These are phyloP conservation scores for Amborella trichopoda DNA, from an alignment of 164 flowering plant genomes.

Conservation along the genomic window DNA sequence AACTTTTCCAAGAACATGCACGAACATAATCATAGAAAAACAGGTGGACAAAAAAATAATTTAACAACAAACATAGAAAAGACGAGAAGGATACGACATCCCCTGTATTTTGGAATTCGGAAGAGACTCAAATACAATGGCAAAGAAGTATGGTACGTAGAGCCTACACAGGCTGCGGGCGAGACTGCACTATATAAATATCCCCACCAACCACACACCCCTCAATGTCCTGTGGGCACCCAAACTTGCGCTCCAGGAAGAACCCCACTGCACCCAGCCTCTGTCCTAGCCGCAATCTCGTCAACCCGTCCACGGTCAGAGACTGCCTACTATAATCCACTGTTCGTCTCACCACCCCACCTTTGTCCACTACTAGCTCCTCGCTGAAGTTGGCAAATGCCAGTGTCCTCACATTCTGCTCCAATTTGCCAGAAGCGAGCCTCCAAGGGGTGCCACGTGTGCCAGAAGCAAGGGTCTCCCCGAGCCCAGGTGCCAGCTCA, in stretches of 20 bases:
- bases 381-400: conserved; percentile 94
- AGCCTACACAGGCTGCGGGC: conserved; percentile 95
- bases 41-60: too few relatives aligned
- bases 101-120: too few relatives aligned
- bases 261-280: conserved; percentile 67
- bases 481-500: conserved; percentile 90
- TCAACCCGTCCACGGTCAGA: conserved; percentile 46
- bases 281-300: conserved; percentile 60
- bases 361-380: conserved; percentile 53
- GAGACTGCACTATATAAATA: conserved; percentile 66
- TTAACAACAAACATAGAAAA: too few relatives aligned
- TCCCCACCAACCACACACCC: conserved; percentile 81
- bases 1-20: too few relatives aligned
- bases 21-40: too few relatives aligned
- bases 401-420: conserved; percentile 49
- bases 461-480: conserved; percentile 94
- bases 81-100: too few relatives aligned
- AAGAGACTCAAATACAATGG: too few relatives aligned
- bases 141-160: too few relatives aligned
- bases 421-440: conserved; percentile 60
- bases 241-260: conserved; percentile 73
- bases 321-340: conserved; percentile 91
- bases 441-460: conserved; percentile 97
- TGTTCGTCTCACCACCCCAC: conserved; percentile 45
- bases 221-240: conserved; percentile 85